These are phyloP conservation scores for Sabuloglossum arenarium DNA, from an alignment of 495 filamentous ascomycete genomes.

Conservation along the genomic window DNA sequence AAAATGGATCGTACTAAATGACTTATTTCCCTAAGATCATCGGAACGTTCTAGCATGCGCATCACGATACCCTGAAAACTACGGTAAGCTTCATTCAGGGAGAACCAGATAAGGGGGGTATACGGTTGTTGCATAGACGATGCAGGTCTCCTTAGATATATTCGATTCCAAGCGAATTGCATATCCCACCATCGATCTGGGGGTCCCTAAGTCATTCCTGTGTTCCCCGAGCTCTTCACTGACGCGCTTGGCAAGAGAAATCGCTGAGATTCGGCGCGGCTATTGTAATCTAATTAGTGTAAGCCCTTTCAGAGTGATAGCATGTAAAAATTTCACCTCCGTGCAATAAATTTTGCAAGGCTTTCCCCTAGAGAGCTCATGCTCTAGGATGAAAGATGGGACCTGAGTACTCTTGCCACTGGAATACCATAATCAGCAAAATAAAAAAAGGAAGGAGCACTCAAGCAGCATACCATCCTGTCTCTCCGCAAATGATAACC, in stretches of 20 bases:
- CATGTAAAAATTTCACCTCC: slow-evolving; percentile 19
- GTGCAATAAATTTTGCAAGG: slow-evolving; percentile 87
- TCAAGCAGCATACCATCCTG: slow-evolving; percentile 37
- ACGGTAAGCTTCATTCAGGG: slow-evolving; percentile 13
- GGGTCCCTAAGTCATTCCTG: slow-evolving; percentile 60
- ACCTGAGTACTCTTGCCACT: slow-evolving; percentile 89
- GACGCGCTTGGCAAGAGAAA: slow-evolving; percentile 76
- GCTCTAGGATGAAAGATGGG: slow-evolving; percentile 75
- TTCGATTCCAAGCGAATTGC: slow-evolving; percentile 83
- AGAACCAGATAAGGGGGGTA: slow-evolving; percentile 8
- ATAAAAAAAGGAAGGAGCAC: not conserved
- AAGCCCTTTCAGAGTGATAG: not conserved
- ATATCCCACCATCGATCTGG: slow-evolving; percentile 73
- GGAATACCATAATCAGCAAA: not conserved
- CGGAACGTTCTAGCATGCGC: slow-evolving; percentile 81
- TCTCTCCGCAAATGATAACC: slow-evolving; percentile 85
- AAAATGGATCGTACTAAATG: slow-evolving; percentile 40
- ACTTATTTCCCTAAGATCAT: slow-evolving; percentile 68
- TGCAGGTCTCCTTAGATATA: slow-evolving; percentile 51
- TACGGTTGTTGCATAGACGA: slow-evolving; percentile 59
- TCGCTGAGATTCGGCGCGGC: slow-evolving; percentile 88
- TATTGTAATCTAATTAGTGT: not conserved
- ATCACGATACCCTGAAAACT: slow-evolving; percentile 57
- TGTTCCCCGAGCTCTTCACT: slow-evolving; percentile 85
- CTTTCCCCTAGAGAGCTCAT: slow-evolving; percentile 60